A percentile compares a stretch with the other conserved stretches of the same genome.
phyloP scores from a whole-genome alignment of 768 basidiomycete genomes.

The Boletus bicolor region DNA sequence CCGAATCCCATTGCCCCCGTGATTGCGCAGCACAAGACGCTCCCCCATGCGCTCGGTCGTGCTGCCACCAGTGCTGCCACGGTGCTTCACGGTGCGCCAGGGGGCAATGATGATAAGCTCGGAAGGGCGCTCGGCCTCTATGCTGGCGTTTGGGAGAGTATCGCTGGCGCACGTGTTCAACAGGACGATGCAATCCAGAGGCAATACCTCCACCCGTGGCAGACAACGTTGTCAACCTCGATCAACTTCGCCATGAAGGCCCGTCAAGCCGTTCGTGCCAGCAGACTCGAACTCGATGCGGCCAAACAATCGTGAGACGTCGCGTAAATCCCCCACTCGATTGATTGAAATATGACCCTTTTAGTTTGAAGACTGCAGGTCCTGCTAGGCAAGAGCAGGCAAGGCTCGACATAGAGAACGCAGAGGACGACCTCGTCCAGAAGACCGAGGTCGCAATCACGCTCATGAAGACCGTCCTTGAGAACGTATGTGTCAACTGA shows the following conservation, averaged over 20 bases:
- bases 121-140: slow-evolving; percentile 77
- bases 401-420: slow-evolving; percentile 86
- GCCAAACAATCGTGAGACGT: slow-evolving; percentile 77
- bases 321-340: not conserved
- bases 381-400: slow-evolving; percentile 88
- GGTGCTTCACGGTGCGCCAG: slow-evolving; percentile 42
- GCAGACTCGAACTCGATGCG: slow-evolving; percentile 84
- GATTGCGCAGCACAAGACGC: slow-evolving; percentile 82
- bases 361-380: slow-evolving; percentile 73
- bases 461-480: slow-evolving; percentile 96
- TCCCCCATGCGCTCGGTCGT: slow-evolving; percentile 90
- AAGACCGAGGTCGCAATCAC: slow-evolving; percentile 97
- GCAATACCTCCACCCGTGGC: slow-evolving; percentile 80
- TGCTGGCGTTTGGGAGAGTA: slow-evolving; percentile 80
- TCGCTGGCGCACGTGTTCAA: slow-evolving; percentile 69
- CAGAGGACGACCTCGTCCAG: slow-evolving; percentile 94
- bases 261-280: slow-evolving; percentile 72
- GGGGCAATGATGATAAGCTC: slow-evolving; percentile 61
- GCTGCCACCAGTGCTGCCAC: slow-evolving; percentile 64
- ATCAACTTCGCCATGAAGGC: slow-evolving; percentile 93
- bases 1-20: slow-evolving; percentile 57
- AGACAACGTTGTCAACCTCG: slow-evolving; percentile 77
- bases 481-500: slow-evolving; percentile 67
- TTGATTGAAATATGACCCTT: not conserved
- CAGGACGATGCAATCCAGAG: slow-evolving; percentile 73